Percentiles rank a stretch among this genome's conserved stretches.
phyloP scores from a whole-genome alignment of 345 rosid genomes.

The Cardamine occulta region DNA sequence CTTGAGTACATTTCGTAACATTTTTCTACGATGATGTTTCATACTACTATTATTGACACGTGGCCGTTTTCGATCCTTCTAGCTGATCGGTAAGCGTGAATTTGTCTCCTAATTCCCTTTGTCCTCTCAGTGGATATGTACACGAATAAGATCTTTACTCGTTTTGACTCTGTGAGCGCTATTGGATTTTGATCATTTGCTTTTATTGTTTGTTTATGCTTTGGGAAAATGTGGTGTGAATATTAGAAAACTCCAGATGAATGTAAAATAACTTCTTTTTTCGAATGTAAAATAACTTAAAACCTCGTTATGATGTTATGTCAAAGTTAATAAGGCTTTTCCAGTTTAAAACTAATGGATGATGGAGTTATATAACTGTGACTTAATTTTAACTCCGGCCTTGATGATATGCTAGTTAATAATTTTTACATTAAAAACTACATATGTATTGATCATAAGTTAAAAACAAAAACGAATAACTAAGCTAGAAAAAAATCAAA shows the following conservation, averaged over 20 bases:
- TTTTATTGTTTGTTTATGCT: not conserved
- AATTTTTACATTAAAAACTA: too few relatives aligned
- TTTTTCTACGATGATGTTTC: constrained; percentile 1
- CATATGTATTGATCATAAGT: too few relatives aligned
- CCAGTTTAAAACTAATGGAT: not conserved
- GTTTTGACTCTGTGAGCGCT: not conserved
- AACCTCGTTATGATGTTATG: not conserved
- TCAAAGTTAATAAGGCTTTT: not conserved
- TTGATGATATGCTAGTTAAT: not conserved
- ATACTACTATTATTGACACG: not conserved
- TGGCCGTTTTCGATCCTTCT: not conserved
- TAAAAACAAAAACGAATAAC: not conserved
- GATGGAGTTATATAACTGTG: not conserved
- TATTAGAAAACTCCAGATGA: not conserved
- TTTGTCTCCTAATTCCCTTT: constrained; percentile 18
- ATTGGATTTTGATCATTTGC: not conserved
- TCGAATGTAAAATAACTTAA: not conserved
- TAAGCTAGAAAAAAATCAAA: not conserved
- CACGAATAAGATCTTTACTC: not conserved
- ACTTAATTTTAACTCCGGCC: not conserved
- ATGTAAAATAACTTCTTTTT: not conserved
- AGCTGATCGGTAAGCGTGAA: not conserved
- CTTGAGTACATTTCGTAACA: not conserved
- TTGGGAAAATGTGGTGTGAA: not conserved
- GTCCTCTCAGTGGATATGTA: not conserved